Base-by-base conservation (phyloP, 768 basidiomycete genomes). In the Leccinum subgranulosum region DNA sequence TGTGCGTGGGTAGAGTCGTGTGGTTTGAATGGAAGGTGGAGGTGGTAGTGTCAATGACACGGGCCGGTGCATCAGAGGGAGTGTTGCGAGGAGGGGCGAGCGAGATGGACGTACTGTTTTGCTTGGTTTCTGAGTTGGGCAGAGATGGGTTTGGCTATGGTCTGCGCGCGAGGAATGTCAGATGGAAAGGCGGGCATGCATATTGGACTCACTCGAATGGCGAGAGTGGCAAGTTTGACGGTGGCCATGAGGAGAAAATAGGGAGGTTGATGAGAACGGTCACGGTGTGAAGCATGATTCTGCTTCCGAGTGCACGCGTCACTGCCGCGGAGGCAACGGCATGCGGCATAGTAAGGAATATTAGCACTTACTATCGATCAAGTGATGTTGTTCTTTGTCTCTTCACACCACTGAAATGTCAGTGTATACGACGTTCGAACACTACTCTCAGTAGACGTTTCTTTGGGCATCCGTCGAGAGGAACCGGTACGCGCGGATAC, bases 131-230 rank as follows among this genome's bases (percentile, higher is more conserved):
- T 91, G 48, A 92, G 74, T 51, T 79, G 78, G 29, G 78, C 73
- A 53, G 86, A 85, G 62, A 92, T 90, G 51, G 91, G 90, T 73
- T 92, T 92, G 53, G 90, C 90, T 68, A 91, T 70, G n/a, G 90
- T 92, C 90, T 92, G 48, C 3, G 54, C 31, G 52, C 56, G 33
- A 3, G 21, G 19, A 11, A 33, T 34, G 39, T 28, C 51, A 53
- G 12, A 11, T 2, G 12, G 31, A 56, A 48, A 53, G 28, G 25
- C 12, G 28, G 25, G 3, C 21, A 23, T 19, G 6, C 21, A 23
- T n/a, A 6, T 4, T 28, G 21, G 3, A 58, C 86, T 76, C 75
- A 86, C 87, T 67, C 88, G 80, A 64, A 91, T 88, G 50, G 82
- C 65, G n/a, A 91, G 80, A 2, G 87, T 87, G 11, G 82, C 89